Base-by-base conservation (phyloP, 1,139 yeast species). In the Yamadazyma jaroonii region DNA sequence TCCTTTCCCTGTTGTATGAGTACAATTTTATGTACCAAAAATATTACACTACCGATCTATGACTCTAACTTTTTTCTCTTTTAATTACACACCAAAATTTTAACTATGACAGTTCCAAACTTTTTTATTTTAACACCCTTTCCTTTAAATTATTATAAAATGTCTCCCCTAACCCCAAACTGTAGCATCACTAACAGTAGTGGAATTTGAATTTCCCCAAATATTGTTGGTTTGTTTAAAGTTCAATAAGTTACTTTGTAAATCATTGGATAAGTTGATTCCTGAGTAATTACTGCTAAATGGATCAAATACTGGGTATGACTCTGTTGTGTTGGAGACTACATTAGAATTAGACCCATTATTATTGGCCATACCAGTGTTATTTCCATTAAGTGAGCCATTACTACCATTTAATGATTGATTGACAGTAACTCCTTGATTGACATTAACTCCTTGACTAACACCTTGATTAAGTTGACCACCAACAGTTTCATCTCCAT, bases 151-250 rank as follows among this genome's bases (percentile, higher is more conserved):
- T 13, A 5, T 11, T n/a, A 13, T 13, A 15, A 9, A 17, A 21
- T 17, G 10, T 9, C 9, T 10, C 23, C 25, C 11, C 22, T 13
- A 51, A 24, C 52, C 54, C 55, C 56, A 50, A 20, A 50, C 56
- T 22, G 53, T 42, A 10, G 56, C 42, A 32, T 47, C 52, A 22
- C 41, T 43, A 27, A 40, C 32, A 23, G 42, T 31, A 21, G 35
- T 40, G 17, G 42, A 35, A 26, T 30, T 40, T 32, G 39, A 35
- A 31, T 41, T 43, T 7, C 48, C 49, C 54, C 53, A 46, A 38
- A 47, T 50, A 34, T 38, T 39, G 29, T 24, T 38, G 25, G 22
- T 30, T 34, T 34, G 41, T 29, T 38, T 38, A 15, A 34, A 28
- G 4, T 13, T 28, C 27, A 34, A 22, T 14, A 34, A 22, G 25